Evolutionary conservation across 2,329 filamentous ascomycete genomes (phyloP).

Genomic region (Colletotrichum sp.): DNA sequence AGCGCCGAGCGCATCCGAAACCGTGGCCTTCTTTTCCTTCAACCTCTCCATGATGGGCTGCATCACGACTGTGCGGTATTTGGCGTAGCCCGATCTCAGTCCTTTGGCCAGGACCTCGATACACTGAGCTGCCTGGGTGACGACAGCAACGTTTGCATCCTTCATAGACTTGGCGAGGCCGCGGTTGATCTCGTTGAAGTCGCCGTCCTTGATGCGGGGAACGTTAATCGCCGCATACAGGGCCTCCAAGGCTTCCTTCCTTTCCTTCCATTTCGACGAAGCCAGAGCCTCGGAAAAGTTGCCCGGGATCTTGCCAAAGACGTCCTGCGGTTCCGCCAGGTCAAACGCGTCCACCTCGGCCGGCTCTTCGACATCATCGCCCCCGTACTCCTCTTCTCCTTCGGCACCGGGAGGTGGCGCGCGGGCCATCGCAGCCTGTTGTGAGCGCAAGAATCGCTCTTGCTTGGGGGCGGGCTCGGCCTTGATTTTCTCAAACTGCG

Average conservation of each 20-base stretch:
- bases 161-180: constrained; percentile 97
- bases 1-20: constrained; percentile 85
- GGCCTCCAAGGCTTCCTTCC: constrained; percentile 91
- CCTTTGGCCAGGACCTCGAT: constrained; percentile 90
- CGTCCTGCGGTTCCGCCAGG: constrained; percentile 85
- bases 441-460: constrained; percentile 84
- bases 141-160: constrained; percentile 95
- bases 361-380: constrained; percentile 64
- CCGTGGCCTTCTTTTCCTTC: constrained; percentile 94
- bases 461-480: constrained; percentile 87
- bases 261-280: constrained; percentile 97
- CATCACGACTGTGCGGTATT: constrained; percentile 82
- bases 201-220: constrained; percentile 88
- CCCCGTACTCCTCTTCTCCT: constrained; percentile 64
- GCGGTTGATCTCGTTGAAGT: constrained; percentile 83
- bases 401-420: constrained; percentile 65
- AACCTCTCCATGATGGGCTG: constrained; percentile 91
- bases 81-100: constrained; percentile 77
- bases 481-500: constrained; percentile 92
- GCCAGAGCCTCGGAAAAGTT: constrained; percentile 84
- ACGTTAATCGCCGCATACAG: constrained; percentile 80
- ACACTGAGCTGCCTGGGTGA: constrained; percentile 91
- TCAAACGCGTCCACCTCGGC: constrained; percentile 82
- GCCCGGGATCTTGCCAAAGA: constrained; percentile 79
- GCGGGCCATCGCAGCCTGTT: constrained; percentile 83